Evolutionary conservation across 2,329 filamentous ascomycete species (phyloP).

Genomic region (Amylocarpus encephaloides): DNA sequence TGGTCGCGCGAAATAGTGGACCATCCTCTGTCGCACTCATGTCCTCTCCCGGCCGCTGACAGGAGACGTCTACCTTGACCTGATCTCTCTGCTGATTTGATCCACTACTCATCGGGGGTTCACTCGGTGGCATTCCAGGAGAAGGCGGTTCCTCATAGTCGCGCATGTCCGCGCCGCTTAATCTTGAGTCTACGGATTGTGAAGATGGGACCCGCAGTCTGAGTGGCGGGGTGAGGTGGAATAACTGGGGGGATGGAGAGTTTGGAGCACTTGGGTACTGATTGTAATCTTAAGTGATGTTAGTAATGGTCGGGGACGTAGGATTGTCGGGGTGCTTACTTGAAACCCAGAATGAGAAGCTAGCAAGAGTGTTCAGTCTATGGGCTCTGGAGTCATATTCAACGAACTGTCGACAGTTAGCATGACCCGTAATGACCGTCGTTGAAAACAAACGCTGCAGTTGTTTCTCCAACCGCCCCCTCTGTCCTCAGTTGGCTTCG

Average conservation of each 20-base stretch:
- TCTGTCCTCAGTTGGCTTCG: conserved; percentile 71
- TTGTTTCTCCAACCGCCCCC: conserved; percentile 92
- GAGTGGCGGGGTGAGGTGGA: conserved; percentile 66
- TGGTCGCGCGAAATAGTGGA: conserved; percentile 89
- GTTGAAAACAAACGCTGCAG: conserved; percentile 64
- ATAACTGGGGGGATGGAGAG: conserved; percentile 65
- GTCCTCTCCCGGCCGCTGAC: conserved; percentile 79
- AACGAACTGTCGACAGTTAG: conserved; percentile 58
- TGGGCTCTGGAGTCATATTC: conserved; percentile 95
- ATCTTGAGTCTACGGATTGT: conserved; percentile 77
- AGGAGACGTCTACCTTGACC: conserved; percentile 82
- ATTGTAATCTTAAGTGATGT: conserved; percentile 22
- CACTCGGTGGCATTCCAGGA: conserved; percentile 38
- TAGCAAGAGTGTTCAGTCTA: conserved; percentile 77
- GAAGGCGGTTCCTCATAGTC: conserved; percentile 51
- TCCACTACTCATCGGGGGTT: conserved; percentile 25
- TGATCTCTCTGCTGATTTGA: conserved; percentile 26
- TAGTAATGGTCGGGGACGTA: conserved; percentile 17
- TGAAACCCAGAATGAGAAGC: conserved; percentile 92
- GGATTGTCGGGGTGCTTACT: conserved; percentile 42
- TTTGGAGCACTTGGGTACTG: conserved; percentile 49
- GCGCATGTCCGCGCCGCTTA: conserved; percentile 61
- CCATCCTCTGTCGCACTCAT: conserved; percentile 83
- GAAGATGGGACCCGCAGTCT: conserved; percentile 78
- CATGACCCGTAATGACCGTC: neutral